Evolutionary conservation across 2,329 filamentous ascomycete species (phyloP), one percentile per base, ranked within the genome.

Genomic region (Elsinoe necatrix): DNA sequence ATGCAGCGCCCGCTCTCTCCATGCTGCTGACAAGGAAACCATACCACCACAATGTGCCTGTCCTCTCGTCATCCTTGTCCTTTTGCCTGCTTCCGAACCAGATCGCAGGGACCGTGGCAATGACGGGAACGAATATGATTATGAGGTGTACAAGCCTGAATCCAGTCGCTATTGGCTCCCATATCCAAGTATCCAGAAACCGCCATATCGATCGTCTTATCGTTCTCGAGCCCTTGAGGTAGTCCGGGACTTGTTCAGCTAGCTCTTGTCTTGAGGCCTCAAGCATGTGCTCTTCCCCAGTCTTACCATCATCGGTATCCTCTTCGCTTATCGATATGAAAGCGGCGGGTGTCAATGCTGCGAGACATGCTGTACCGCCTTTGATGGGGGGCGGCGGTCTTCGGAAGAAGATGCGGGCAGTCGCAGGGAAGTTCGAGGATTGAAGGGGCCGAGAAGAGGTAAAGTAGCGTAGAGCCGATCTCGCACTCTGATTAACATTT

Each of bases 11-110:
- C 16, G 92, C 89, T 67, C 84, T 80, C 72, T 98, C 92, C 93
- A 98, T 97, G 25, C 86, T 80, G 58, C 77, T 80, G 8, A 97
- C 90, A 37, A 98, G 72, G 66, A 95, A 93, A 2, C 77, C 77
- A 73, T 96, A 98, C 93, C 93, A 98, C 89, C 88, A 95, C 2
- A 97, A 67, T 0, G 91, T 91, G 0, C 93, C 92, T 4, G 75
- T 78, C 60, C 89, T 80, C 73, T 95, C 89, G 61, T 88, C 82
- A 63, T 89, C 85, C 57, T 79, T 80, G 31, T 83, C 75, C 1
- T 79, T 73, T 50, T 82, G 75, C 45, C 85, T 77, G 31, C 69
- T 68, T 0, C 93, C 93, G 57, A 95, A 59, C 86, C 88, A 96
- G 57, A 95, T 83, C 0, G 77, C 79, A 0, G 93, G 93, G 5